A percentile compares a stretch with the other conserved stretches of the same genome.
Conservation (phyloP, 495 filamentous ascomycete species). For the Lasiosphaeriaceae sp. region DNA sequence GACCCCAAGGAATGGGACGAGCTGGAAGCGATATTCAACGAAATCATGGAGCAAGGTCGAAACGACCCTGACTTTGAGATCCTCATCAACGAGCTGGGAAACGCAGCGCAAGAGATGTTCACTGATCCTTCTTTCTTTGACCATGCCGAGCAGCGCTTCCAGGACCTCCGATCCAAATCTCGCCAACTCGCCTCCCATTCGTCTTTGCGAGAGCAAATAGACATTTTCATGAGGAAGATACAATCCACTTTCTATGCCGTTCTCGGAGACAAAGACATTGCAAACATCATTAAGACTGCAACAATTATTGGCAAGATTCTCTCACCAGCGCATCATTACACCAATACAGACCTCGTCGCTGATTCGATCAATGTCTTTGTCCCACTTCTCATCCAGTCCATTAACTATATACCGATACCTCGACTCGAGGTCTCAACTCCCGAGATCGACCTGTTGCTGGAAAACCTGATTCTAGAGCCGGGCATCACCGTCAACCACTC, state of each 20-base stretch:
- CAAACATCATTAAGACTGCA: constrained; percentile 61
- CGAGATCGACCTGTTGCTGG: constrained; percentile 77
- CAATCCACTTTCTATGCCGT: constrained; percentile 65
- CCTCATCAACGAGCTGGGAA: constrained; percentile 66
- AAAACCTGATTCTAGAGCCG: constrained; percentile 88
- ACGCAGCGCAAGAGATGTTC: constrained; percentile 74
- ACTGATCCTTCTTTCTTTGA: constrained; percentile 82
- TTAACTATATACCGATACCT: constrained; percentile 86
- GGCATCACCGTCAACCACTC: constrained; percentile 78
- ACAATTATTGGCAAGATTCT: constrained; percentile 62
- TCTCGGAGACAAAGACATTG: constrained; percentile 63
- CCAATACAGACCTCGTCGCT: constrained; percentile 65
- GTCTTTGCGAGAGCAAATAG: constrained; percentile 66
- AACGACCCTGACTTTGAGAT: constrained; percentile 81
- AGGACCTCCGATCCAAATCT: constrained; percentile 65
- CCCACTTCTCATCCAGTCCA: constrained; percentile 66
- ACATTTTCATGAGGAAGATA: constrained; percentile 65
- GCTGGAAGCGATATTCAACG: constrained; percentile 60
- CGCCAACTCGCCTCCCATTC: constrained; percentile 60
- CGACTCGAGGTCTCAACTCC: constrained; percentile 80
- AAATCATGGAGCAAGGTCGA: constrained; percentile 68
- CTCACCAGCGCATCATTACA: constrained; percentile 49
- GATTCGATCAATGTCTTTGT: constrained; percentile 76
- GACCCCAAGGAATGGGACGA: constrained; percentile 69
- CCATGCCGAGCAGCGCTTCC: constrained; percentile 62